These are phyloP conservation scores for Penicillium taxi DNA, from an alignment of 495 filamentous ascomycete species.

Conservation along the genomic window DNA sequence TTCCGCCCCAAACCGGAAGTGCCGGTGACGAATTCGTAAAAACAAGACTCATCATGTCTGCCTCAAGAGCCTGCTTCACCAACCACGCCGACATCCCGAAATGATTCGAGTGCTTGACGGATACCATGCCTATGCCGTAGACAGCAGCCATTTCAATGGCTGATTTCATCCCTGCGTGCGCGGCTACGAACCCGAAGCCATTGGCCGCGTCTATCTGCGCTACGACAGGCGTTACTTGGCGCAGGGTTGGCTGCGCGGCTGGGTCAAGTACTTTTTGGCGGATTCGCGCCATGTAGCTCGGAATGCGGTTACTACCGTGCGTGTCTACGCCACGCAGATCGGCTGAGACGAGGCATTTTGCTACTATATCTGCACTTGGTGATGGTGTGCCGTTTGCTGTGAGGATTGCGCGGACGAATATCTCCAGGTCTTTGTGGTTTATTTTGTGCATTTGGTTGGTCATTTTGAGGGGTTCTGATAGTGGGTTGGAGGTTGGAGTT, in stretches of 20 bases:
- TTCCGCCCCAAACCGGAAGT: conserved; percentile 64
- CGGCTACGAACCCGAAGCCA: conserved; percentile 65
- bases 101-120: conserved; percentile 68
- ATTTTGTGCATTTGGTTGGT: conserved; percentile 20
- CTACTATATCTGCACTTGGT: conserved; percentile 50
- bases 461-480: conserved; percentile 7
- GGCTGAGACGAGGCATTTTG: conserved; percentile 56
- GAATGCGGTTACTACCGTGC: conserved; percentile 69
- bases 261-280: conserved; percentile 57
- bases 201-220: conserved; percentile 62
- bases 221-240: conserved; percentile 57
- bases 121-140: conserved; percentile 65
- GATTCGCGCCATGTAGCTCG: conserved; percentile 65
- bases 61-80: conserved; percentile 64
- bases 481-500: not conserved
- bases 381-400: conserved; percentile 49
- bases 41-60: conserved; percentile 64
- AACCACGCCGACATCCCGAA: conserved; percentile 77
- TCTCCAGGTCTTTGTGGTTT: conserved; percentile 14
- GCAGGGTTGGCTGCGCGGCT: conserved; percentile 46
- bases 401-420: conserved; percentile 44
- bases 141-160: conserved; percentile 57
- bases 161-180: conserved; percentile 51
- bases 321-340: conserved; percentile 74
- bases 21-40: conserved; percentile 76